Conservation (phyloP, 768 basidiomycete species). For the Botryobasidium botryosum region DNA sequence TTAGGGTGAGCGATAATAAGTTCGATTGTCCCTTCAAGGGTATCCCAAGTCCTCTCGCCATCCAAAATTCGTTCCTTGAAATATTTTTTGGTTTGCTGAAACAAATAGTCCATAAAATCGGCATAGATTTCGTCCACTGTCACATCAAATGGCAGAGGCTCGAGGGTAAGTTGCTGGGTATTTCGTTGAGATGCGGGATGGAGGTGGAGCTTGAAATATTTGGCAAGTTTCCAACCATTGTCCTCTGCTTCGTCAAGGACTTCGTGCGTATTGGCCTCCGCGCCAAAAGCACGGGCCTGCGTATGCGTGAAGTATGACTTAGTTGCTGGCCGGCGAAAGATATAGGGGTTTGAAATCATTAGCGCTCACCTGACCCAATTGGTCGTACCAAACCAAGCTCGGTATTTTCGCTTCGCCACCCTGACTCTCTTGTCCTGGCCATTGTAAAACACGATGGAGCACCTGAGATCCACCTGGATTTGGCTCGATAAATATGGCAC, state of each 20-base stretch:
- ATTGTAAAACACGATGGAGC: background rate
- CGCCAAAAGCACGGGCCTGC: background rate
- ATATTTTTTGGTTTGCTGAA: conserved; percentile 12
- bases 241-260: background rate
- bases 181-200: background rate
- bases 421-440: background rate
- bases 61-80: conserved; percentile 9
- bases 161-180: too few species aligned
- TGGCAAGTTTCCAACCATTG: conserved; percentile 1
- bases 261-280: background rate
- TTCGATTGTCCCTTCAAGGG: background rate
- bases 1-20: conserved; percentile 19
- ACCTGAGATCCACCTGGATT: background rate
- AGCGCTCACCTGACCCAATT: background rate
- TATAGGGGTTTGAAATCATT: too few species aligned
- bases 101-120: conserved; percentile 17
- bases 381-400: background rate
- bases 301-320: background rate
- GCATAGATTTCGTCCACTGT: conserved; percentile 15
- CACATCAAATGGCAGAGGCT: conserved; percentile 13
- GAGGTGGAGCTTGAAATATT: conserved; percentile 1
- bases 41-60: background rate
- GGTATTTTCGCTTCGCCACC: background rate
- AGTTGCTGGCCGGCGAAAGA: background rate
- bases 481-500: too few species aligned